Evolutionary conservation across 257 asterid genomes (phyloP), one percentile per base, ranked within the genome.

Genomic region (Nemophila menziesii): DNA sequence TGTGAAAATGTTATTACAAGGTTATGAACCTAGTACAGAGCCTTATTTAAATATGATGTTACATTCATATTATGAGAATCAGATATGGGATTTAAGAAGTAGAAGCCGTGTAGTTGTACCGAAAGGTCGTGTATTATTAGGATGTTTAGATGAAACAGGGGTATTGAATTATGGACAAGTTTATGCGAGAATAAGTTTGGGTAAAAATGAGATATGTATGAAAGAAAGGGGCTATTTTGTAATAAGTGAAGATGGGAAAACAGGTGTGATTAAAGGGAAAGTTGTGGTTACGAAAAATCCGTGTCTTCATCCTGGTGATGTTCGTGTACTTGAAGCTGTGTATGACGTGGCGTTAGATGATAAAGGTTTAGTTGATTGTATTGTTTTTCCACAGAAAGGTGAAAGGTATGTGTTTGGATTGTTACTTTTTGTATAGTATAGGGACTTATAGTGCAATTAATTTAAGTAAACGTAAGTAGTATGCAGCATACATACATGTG

Each of bases 301-400:
- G 0, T 89, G 98, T 65, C 92, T 89, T 37, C 98, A 89, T 62
- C 98, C 98, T 0, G 95, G 98, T 34, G 95, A 89, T 64, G 73
- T 89, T 23, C 57, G 98, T 59, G 90, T 84, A 20, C 94, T 89
- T 14, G 94, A 89, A 67, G 98, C 95, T 43, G 90, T 89, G 26
- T 73, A 55, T 20, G 79, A 78, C 56, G 58, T 57, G 56, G 56
- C 56, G 46, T 63, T 84, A 33, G 74, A 67, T 52, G 78, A 68
- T 38, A 71, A 59, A 52, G 74, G 70, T 61, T 53, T 73, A 13
- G 67, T 78, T 46, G 92, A 89, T 55, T 84, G 95, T 72, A 71
- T 89, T 33, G 59, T 89, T 60, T 89, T 89, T 43, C 94, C 98
- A 13, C 90, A 76, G 66, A 89, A 76, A 68, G 95, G 98, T 62